Evolutionary conservation across 2,329 filamentous ascomycete genomes (phyloP).

Genomic region (Xylariaceae sp.): DNA sequence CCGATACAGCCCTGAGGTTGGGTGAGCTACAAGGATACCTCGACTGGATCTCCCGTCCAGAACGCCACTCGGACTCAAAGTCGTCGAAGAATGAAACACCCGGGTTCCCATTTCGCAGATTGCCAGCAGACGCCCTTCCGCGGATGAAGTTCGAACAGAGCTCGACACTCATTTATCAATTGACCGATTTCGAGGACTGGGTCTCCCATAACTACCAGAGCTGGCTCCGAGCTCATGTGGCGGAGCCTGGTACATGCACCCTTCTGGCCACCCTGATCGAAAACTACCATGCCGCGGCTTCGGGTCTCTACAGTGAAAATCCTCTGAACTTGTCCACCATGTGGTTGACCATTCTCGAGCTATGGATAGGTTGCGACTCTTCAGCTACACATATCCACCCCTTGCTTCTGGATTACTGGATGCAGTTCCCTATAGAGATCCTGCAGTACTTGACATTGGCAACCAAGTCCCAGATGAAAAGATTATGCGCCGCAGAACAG

Average conservation of each 20-base stretch:
- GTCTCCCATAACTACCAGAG: neutral
- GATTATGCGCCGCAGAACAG: neutral
- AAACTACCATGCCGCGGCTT: neutral
- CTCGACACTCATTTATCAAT: neutral
- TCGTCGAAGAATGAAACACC: neutral
- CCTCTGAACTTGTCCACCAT: neutral
- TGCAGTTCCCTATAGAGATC: neutral
- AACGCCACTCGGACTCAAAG: neutral
- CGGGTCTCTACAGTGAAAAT: neutral
- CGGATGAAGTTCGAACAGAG: neutral
- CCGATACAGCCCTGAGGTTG: neutral
- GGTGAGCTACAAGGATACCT: neutral
- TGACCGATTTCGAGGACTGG: constrained; percentile 1
- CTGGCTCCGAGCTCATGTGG: neutral
- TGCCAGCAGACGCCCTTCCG: neutral
- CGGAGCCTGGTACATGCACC: neutral
- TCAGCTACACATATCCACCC: neutral
- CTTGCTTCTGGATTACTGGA: constrained; percentile 1
- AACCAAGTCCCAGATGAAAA: neutral
- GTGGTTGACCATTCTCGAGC: neutral
- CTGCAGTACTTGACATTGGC: constrained; percentile 1
- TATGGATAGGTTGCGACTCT: neutral
- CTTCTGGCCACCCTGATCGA: neutral
- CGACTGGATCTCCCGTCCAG: neutral
- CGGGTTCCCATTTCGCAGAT: neutral